phyloP scores from a whole-genome alignment of 1,284 basidiomycete genomes.

The Irpex lacteus region DNA sequence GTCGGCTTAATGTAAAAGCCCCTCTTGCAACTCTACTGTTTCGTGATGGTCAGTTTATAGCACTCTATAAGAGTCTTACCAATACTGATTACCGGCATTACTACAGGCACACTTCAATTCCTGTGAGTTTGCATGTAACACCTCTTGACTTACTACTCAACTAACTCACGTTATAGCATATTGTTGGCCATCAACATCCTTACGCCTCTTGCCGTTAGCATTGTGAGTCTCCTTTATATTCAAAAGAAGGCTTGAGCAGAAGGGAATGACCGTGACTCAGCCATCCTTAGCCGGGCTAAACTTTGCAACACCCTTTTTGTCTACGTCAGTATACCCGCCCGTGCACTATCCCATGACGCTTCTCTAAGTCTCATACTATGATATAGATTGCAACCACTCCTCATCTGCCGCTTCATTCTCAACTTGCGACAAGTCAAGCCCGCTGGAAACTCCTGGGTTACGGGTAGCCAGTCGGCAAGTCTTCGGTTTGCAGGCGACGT shows the following conservation, averaged over 20 bases:
- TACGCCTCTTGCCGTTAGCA: background rate
- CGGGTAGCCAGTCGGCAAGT: background rate
- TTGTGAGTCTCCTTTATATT: background rate
- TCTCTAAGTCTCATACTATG: background rate
- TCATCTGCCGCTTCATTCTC: background rate
- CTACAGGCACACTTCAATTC: background rate
- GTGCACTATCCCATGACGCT: background rate
- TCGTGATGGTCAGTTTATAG: background rate
- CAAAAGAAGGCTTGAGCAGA: background rate
- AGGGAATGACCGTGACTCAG: background rate
- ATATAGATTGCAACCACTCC: background rate
- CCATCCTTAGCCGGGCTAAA: background rate
- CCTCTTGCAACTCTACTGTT: background rate
- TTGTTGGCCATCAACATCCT: background rate
- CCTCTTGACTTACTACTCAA: too few relatives aligned
- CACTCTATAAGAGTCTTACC: background rate
- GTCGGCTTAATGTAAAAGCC: background rate
- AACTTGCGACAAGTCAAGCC: background rate
- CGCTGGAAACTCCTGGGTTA: background rate
- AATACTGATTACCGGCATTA: too few relatives aligned
- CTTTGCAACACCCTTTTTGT: background rate
- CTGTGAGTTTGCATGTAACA: background rate
- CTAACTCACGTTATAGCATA: background rate
- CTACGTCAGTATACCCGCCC: background rate
- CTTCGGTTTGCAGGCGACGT: background rate